Base-by-base conservation (phyloP, 345 rosid genomes). In the Eucalyptus camaldulensis region DNA sequence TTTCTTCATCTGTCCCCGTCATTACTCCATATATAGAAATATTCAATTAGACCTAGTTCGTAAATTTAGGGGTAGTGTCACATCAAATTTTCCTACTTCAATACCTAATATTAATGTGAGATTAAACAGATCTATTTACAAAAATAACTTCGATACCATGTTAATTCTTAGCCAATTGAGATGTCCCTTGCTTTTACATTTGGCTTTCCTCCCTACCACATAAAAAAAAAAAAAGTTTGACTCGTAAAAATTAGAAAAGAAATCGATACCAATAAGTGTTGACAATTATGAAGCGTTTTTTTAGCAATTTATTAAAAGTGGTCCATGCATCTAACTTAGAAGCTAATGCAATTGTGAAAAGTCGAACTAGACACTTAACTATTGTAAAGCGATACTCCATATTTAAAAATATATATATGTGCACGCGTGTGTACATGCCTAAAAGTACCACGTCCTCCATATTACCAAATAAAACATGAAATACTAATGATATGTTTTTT, bases 191-290 rank as follows among this genome's bases (percentile, higher is more conserved):
- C 43, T 76, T 76, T 40, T 6, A 10, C 15, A 76, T 40, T 40
- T 43, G 13, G 40, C 22, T 37, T 72, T 37, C 15, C 45, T 37
- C 37, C 45, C 45, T 2, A 10, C 45, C 45, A 6, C 5, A 21
- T 37, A 17, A 8, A 72, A 5, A 72, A 3, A 33, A 19, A 3
- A 33, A 19, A 37, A 9, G 0, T 2, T 19, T 6, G 24, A 19
- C 27, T 37, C 5, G 0, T 72, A 22, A 76, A 76, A 76, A 76
- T 76, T 11, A 21, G 14, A 21, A 21, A 15, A 76, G 29, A 72
- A 19, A 72, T 21, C 19, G 3, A 60, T 13, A 29, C 0, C 7
- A 2, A 0, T 3, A 72, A 19, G 13, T 5, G 3, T 33, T 37
- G 45, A 37, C 6, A 21, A 72, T 37, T 10, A 10, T 10, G 7